Evolutionary conservation across 1,139 yeast species (phyloP).

Genomic region (Yamadazyma pseudoaaseri): DNA sequence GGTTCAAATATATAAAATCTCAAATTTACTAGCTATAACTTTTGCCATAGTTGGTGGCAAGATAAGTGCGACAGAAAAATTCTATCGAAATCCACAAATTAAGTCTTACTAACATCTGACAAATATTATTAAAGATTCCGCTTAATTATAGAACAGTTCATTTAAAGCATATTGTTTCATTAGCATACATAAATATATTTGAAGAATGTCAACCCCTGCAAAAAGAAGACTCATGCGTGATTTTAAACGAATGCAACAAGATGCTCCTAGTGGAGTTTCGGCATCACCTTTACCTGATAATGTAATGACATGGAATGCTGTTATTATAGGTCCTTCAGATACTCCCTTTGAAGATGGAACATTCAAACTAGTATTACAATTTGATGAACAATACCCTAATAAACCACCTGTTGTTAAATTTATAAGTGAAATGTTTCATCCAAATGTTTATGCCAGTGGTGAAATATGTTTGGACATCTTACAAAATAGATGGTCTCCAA

Average conservation of each 20-base stretch:
- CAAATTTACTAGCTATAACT: no score
- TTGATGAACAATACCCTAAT: constrained; percentile 96
- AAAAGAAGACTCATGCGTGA: constrained; percentile 98
- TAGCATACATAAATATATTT: not conserved
- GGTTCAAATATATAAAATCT: constrained; percentile 1
- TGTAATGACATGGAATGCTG: constrained; percentile 97
- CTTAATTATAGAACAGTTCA: not conserved
- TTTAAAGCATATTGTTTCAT: not conserved
- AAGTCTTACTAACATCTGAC: not conserved
- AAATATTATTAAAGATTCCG: not conserved
- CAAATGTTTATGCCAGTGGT: constrained; percentile 93
- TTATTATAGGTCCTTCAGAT: constrained; percentile 95
- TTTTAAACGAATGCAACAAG: constrained; percentile 96
- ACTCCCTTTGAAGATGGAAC: constrained; percentile 99
- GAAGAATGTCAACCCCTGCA: constrained; percentile 92
- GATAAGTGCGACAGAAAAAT: constrained; percentile 1
- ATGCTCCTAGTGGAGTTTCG: constrained; percentile 96
- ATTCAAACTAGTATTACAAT: constrained; percentile 78
- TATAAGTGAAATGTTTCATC: constrained; percentile 94
- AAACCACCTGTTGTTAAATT: constrained; percentile 94
- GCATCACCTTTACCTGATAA: constrained; percentile 97
- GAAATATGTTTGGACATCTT: constrained; percentile 93
- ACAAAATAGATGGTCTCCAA: constrained; percentile 98
- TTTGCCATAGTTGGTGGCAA: no score
- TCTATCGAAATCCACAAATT: not conserved